phyloP scores from a whole-genome alignment of 768 basidiomycete genomes.

The Mycena filopes region DNA sequence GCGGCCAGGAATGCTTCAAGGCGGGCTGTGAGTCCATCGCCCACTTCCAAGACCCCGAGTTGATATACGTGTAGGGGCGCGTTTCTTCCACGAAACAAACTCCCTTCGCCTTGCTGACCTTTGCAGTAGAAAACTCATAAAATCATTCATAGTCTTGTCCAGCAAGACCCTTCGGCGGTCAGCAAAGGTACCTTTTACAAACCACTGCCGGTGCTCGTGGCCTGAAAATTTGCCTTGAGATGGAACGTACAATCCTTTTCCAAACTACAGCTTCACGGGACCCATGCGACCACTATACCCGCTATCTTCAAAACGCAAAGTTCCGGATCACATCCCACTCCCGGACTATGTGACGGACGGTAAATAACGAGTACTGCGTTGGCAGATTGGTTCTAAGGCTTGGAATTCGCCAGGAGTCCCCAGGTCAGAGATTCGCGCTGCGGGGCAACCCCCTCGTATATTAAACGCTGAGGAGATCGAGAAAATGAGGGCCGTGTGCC shows the following conservation, averaged over 20 bases:
- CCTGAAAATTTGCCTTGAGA: slow-evolving; percentile 51
- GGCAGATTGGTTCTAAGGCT: slow-evolving; percentile 19
- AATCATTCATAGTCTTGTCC: slow-evolving; percentile 73
- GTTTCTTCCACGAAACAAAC: slow-evolving; percentile 20
- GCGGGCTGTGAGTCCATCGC: slow-evolving; percentile 78
- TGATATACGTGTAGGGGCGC: slow-evolving; percentile 47
- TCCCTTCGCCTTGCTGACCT: slow-evolving; percentile 10
- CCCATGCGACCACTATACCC: slow-evolving; percentile 86
- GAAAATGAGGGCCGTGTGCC: slow-evolving; percentile 88
- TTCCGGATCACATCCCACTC: slow-evolving; percentile 85
- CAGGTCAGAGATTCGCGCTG: slow-evolving; percentile 63
- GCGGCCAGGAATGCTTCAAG: slow-evolving; percentile 97
- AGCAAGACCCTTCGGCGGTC: slow-evolving; percentile 33
- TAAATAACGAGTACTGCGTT: slow-evolving; percentile 31
- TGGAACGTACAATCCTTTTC: slow-evolving; percentile 84
- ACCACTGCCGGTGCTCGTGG: not conserved
- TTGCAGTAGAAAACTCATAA: slow-evolving; percentile 82
- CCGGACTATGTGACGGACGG: slow-evolving; percentile 87
- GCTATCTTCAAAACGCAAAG: slow-evolving; percentile 76
- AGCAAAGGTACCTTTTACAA: slow-evolving; percentile 18
- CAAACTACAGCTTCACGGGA: slow-evolving; percentile 82
- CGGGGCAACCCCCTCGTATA: slow-evolving; percentile 72
- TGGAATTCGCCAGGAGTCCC: slow-evolving; percentile 60
- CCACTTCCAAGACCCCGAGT: slow-evolving; percentile 26
- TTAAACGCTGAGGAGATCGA: slow-evolving; percentile 81